These are phyloP conservation scores for Aureobasidium namibiae DNA, from an alignment of 2,329 filamentous ascomycete species.

Conservation along the genomic window DNA sequence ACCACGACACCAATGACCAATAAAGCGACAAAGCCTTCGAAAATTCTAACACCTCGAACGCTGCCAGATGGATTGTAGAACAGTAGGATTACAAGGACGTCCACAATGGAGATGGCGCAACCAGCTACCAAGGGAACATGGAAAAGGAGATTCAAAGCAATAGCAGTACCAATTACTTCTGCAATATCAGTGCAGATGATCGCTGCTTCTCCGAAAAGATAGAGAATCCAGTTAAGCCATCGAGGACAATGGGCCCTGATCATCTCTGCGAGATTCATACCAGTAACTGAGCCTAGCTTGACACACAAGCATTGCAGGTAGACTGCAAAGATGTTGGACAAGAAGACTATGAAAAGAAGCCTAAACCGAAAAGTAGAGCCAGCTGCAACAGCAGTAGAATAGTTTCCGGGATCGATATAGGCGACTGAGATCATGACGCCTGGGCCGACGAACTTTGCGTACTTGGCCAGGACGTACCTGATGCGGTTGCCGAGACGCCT, in stretches of 20 bases:
- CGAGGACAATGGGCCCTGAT: slow-evolving; percentile 41
- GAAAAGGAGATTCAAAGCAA: slow-evolving; percentile 58
- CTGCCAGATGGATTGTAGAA: slow-evolving; percentile 54
- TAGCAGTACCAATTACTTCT: slow-evolving; percentile 62
- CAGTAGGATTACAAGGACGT: slow-evolving; percentile 59
- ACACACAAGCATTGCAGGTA: slow-evolving; percentile 60
- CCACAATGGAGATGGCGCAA: slow-evolving; percentile 59
- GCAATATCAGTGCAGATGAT: slow-evolving; percentile 54
- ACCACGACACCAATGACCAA: slow-evolving; percentile 61
- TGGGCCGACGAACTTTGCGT: slow-evolving; percentile 54
- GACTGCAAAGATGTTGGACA: slow-evolving; percentile 64
- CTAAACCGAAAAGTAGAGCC: slow-evolving; percentile 58
- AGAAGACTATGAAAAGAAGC: slow-evolving; percentile 59
- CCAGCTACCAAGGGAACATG: slow-evolving; percentile 58
- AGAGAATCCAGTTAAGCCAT: slow-evolving; percentile 48
- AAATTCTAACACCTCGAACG: slow-evolving; percentile 52
- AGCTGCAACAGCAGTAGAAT: slow-evolving; percentile 61
- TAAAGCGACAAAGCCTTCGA: slow-evolving; percentile 55
- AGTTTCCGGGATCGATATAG: slow-evolving; percentile 51
- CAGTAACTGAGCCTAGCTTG: slow-evolving; percentile 45
- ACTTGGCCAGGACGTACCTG: slow-evolving; percentile 33
- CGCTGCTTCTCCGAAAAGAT: slow-evolving; percentile 47
- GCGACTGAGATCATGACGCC: slow-evolving; percentile 53
- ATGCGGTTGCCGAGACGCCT: slow-evolving; percentile 1
- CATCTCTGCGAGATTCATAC: slow-evolving; percentile 42